Evolutionary conservation across 176 grass and related monocot genomes (phyloP).

Genomic region (Microstegium vimineum): DNA sequence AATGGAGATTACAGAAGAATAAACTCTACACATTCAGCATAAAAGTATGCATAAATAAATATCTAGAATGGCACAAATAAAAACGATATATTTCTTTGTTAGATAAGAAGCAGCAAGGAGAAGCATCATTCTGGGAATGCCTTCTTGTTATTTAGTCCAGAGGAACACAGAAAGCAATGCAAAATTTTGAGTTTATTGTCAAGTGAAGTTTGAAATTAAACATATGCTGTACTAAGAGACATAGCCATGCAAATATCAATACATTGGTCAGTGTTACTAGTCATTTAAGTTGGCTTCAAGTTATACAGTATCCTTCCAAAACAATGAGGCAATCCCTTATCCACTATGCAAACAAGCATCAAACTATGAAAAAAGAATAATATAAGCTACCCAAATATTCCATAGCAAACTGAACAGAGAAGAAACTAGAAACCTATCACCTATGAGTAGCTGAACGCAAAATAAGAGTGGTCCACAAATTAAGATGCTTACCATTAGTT

Average conservation of each 20-base stretch:
- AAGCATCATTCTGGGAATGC: not conserved
- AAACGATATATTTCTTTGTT: not conserved
- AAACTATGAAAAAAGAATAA: constrained; percentile 16
- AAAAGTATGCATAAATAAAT: not conserved
- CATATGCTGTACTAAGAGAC: not conserved
- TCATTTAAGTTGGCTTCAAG: constrained; percentile 12
- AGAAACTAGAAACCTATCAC: not conserved
- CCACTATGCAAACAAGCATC: constrained; percentile 7
- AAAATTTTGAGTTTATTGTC: not conserved
- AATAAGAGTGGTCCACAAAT: constrained; percentile 8
- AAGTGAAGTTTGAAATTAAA: not conserved
- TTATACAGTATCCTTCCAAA: not conserved
- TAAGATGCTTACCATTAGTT: constrained; percentile 65
- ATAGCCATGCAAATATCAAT: not conserved
- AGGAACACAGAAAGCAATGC: constrained; percentile 5
- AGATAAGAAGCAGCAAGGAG: not conserved
- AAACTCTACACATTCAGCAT: not conserved
- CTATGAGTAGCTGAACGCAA: not conserved
- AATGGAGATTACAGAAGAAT: not conserved
- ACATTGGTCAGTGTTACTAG: constrained; percentile 10
- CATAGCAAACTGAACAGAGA: not conserved
- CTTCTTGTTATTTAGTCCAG: not conserved
- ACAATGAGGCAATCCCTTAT: not conserved
- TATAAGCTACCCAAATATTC: not conserved
- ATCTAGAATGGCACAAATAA: constrained; percentile 21